phyloP scores from a whole-genome alignment of 2,329 filamentous ascomycete genomes.

The Capronia americana region DNA sequence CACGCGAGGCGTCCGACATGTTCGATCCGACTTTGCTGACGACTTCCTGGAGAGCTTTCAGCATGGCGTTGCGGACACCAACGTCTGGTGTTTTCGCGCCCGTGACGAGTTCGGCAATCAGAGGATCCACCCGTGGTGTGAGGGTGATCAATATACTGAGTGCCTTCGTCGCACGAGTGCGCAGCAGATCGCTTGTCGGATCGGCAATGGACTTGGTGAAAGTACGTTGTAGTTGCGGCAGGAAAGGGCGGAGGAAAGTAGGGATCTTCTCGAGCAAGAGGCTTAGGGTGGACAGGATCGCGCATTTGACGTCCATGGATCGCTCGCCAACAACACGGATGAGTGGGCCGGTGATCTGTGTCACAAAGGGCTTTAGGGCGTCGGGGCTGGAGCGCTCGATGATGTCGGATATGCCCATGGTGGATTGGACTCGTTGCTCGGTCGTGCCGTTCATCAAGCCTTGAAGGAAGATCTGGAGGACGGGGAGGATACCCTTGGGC shows the following conservation, averaged over 20 bases:
- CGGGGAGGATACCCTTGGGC: slow-evolving; percentile 95
- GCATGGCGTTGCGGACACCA: slow-evolving; percentile 92
- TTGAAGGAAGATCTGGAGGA: slow-evolving; percentile 95
- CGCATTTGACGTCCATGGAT: slow-evolving; percentile 90
- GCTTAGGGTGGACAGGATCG: slow-evolving; percentile 91
- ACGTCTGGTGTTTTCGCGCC: slow-evolving; percentile 87
- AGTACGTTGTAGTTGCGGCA: slow-evolving; percentile 93
- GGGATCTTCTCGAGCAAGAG: slow-evolving; percentile 97
- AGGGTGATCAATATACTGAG: slow-evolving; percentile 94
- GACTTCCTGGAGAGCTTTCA: slow-evolving; percentile 95
- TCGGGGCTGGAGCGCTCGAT: slow-evolving; percentile 89
- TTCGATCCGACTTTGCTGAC: slow-evolving; percentile 92
- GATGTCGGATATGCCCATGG: slow-evolving; percentile 92
- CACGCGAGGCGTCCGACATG: slow-evolving; percentile 90
- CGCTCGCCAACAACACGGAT: slow-evolving; percentile 98
- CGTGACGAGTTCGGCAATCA: slow-evolving; percentile 91
- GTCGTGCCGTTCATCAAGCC: slow-evolving; percentile 95
- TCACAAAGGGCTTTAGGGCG: slow-evolving; percentile 91
- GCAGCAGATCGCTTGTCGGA: slow-evolving; percentile 84
- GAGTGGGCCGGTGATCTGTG: slow-evolving; percentile 94
- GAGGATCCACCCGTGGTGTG: slow-evolving; percentile 91
- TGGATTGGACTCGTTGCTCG: slow-evolving; percentile 90
- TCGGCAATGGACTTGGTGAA: slow-evolving; percentile 97
- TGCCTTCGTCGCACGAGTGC: slow-evolving; percentile 88
- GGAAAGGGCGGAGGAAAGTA: slow-evolving; percentile 90